phyloP scores from a whole-genome alignment of 805 yeast genomes.

The Saccharomycopsis javanensis region DNA sequence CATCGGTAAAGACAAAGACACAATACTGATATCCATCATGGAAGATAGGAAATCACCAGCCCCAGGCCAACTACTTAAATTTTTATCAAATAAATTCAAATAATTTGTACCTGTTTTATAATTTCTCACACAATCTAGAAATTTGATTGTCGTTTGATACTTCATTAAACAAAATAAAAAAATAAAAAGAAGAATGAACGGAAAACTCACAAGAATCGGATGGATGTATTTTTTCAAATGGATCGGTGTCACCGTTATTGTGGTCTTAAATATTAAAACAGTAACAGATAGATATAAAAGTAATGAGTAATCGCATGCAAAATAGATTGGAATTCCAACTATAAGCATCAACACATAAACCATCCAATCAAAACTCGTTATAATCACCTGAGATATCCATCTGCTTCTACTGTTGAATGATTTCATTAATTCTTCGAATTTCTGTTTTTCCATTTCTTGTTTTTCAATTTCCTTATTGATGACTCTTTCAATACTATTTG shows the following conservation, averaged over 20 bases:
- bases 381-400: conserved; percentile 29
- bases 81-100: conserved; percentile 35
- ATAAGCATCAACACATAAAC: conserved; percentile 39
- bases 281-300: conserved; percentile 56
- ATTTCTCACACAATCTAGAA: conserved; percentile 39
- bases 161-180: conserved; percentile 51
- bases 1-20: conserved; percentile 69
- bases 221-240: conserved; percentile 46
- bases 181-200: conserved; percentile 50
- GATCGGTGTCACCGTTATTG: conserved; percentile 37
- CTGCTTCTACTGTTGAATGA: conserved; percentile 22
- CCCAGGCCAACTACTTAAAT: conserved; percentile 47
- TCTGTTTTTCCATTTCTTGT: conserved; percentile 16
- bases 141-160: conserved; percentile 27
- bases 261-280: conserved; percentile 44
- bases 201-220: conserved; percentile 63
- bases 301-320: conserved; percentile 44
- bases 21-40: conserved; percentile 69
- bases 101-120: conserved; percentile 68
- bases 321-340: conserved; percentile 53
- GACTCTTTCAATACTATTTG: neutral
- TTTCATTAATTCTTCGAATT: conserved; percentile 14
- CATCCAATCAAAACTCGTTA: conserved; percentile 45
- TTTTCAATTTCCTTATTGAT: conserved; percentile 11
- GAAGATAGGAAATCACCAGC: conserved; percentile 70